Percentiles rank a stretch among this genome's conserved stretches.
These are phyloP conservation scores for Lenzites betulinus DNA, from an alignment of 768 basidiomycete genomes.

Conservation along the genomic window DNA sequence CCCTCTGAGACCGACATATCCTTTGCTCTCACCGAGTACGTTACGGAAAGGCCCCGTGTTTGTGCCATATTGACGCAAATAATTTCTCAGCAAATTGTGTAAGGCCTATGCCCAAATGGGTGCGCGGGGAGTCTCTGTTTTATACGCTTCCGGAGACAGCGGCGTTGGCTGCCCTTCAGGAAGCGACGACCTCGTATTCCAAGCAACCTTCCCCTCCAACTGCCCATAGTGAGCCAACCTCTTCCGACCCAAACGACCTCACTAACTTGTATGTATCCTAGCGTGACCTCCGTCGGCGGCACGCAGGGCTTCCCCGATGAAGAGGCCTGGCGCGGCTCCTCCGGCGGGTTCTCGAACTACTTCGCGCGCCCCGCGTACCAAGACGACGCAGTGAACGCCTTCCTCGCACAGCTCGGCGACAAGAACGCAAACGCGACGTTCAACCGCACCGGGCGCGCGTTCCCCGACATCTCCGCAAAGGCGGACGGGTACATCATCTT, in stretches of 20 bases:
- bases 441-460: constrained; percentile 42
- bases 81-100: constrained; percentile 39
- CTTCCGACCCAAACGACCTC: no score
- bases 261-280: background rate
- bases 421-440: constrained; percentile 30
- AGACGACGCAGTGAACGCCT: constrained; percentile 37
- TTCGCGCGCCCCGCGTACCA: constrained; percentile 40
- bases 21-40: constrained; percentile 9
- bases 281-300: constrained; percentile 39
- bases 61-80: constrained; percentile 28
- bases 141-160: constrained; percentile 42
- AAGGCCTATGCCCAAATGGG: constrained; percentile 38
- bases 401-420: constrained; percentile 36
- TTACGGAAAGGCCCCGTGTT: constrained; percentile 42
- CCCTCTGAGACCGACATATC: constrained; percentile 49
- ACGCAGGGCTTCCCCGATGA: constrained; percentile 37
- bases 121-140: constrained; percentile 36
- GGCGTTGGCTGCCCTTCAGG: constrained; percentile 32
- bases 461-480: constrained; percentile 49
- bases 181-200: constrained; percentile 27
- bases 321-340: constrained; percentile 32
- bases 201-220: constrained; percentile 34
- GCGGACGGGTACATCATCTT: constrained; percentile 30
- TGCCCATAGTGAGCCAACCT: background rate
- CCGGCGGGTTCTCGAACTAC: constrained; percentile 40